phyloP scores from a whole-genome alignment of 2,329 filamentous ascomycete species.

The Alternaria angustiovoidea region DNA sequence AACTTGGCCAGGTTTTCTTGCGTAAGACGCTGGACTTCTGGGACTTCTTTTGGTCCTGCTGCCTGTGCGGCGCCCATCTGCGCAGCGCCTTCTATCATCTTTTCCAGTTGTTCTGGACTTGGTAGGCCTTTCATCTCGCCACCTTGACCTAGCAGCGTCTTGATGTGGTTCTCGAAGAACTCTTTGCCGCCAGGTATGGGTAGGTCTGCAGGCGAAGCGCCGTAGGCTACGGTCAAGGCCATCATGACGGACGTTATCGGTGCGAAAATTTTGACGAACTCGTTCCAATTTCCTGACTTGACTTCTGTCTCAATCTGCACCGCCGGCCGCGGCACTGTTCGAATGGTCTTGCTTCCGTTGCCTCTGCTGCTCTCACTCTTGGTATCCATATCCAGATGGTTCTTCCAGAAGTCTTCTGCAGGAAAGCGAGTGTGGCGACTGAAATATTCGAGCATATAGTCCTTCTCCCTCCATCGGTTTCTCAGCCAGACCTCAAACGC shows the following conservation, averaged over 20 bases:
- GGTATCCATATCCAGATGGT: conserved; percentile 49
- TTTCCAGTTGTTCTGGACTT: conserved; percentile 47
- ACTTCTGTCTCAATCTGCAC: conserved; percentile 59
- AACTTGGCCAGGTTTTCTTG: conserved; percentile 50
- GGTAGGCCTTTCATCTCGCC: conserved; percentile 47
- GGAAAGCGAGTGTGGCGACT: conserved; percentile 79
- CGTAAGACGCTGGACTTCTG: conserved; percentile 43
- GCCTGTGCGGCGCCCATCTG: conserved; percentile 43
- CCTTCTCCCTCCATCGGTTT: conserved; percentile 91
- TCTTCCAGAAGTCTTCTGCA: conserved; percentile 62
- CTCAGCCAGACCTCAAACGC: conserved; percentile 86
- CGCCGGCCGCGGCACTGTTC: conserved; percentile 46
- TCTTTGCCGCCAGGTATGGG: conserved; percentile 46
- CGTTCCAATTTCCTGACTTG: conserved; percentile 59
- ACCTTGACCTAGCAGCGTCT: conserved; percentile 38
- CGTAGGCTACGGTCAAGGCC: conserved; percentile 56
- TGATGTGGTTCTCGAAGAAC: conserved; percentile 48
- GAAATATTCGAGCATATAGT: conserved; percentile 85
- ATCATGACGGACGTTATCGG: conserved; percentile 61
- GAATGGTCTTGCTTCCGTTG: conserved; percentile 44
- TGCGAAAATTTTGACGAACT: conserved; percentile 61
- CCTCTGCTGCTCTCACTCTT: conserved; percentile 38
- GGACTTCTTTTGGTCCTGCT: conserved; percentile 35
- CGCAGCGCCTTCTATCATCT: conserved; percentile 48
- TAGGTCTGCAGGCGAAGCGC: conserved; percentile 46